These are phyloP conservation scores for Mixia osmundae DNA, from an alignment of 1,284 basidiomycete genomes.

Conservation along the genomic window DNA sequence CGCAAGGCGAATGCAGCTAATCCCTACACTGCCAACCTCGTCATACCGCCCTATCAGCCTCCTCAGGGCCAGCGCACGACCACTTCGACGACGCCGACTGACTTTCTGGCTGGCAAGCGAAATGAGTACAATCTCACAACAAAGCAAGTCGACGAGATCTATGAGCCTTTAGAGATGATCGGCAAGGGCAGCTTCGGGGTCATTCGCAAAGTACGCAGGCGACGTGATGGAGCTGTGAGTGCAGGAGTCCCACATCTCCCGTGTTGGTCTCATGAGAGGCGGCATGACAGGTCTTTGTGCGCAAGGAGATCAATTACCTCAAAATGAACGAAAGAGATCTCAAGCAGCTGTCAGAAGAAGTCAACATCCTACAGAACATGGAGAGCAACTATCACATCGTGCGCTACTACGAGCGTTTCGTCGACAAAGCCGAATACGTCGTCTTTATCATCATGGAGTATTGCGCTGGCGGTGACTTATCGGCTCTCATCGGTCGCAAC, in stretches of 20 bases:
- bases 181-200: constrained; percentile 95
- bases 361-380: constrained; percentile 86
- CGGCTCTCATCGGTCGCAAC: constrained; percentile 55
- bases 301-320: constrained; percentile 89
- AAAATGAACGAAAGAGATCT: constrained; percentile 77
- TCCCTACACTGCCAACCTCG: no score
- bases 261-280: neutral
- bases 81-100: no score
- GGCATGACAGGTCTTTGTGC: constrained; percentile 43
- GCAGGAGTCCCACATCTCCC: neutral
- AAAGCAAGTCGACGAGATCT: no score
- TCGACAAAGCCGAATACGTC: constrained; percentile 70
- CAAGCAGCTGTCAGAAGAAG: constrained; percentile 92
- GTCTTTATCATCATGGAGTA: constrained; percentile 94
- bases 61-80: no score
- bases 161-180: constrained; percentile 71
- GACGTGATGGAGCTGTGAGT: constrained; percentile 58
- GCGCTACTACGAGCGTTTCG: constrained; percentile 68
- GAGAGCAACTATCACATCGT: constrained; percentile 77
- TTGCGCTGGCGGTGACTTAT: constrained; percentile 82
- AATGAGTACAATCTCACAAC: no score
- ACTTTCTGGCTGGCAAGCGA: no score
- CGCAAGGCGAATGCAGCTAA: no score
- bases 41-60: no score
- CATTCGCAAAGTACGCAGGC: constrained; percentile 71